phyloP scores from a whole-genome alignment of 306 rosid genomes.

The Prunus mume region DNA sequence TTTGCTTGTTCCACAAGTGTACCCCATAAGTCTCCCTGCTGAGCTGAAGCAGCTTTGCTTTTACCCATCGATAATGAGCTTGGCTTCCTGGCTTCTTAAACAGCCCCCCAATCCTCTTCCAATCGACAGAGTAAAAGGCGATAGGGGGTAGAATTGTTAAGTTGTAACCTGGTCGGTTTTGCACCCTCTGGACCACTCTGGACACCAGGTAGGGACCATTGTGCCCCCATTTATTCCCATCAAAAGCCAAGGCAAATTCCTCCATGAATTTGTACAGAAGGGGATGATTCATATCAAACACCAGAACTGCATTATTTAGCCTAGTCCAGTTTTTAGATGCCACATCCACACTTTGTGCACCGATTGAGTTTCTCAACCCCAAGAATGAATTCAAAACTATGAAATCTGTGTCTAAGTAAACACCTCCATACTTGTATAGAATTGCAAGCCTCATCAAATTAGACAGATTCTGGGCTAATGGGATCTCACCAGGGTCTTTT shows the following conservation, averaged over 20 bases:
- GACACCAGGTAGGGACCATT: slow-evolving; percentile 91
- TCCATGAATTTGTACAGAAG: slow-evolving; percentile 60
- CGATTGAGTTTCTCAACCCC: slow-evolving; percentile 63
- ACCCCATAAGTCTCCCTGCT: slow-evolving; percentile 51
- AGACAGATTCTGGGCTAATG: slow-evolving; percentile 69
- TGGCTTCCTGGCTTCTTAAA: slow-evolving; percentile 43
- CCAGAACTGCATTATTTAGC: slow-evolving; percentile 71
- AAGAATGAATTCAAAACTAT: slow-evolving; percentile 48
- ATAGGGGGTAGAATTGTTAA: slow-evolving; percentile 46
- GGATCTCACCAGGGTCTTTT: slow-evolving; percentile 80
- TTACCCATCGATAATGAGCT: slow-evolving; percentile 49
- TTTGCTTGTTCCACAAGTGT: slow-evolving; percentile 78
- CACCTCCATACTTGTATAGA: slow-evolving; percentile 72
- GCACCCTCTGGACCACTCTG: slow-evolving; percentile 52
- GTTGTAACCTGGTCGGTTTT: slow-evolving; percentile 28
- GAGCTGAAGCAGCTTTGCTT: slow-evolving; percentile 48
- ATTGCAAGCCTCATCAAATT: slow-evolving; percentile 64
- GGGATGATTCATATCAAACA: slow-evolving; percentile 77
- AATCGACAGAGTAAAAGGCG: slow-evolving; percentile 68
- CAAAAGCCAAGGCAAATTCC: slow-evolving; percentile 66
- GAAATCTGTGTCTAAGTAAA: slow-evolving; percentile 72
- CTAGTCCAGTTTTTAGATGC: slow-evolving; percentile 58
- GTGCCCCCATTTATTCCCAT: slow-evolving; percentile 82
- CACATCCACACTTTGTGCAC: slow-evolving; percentile 60
- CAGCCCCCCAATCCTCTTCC: slow-evolving; percentile 49